phyloP scores from a whole-genome alignment of 2,329 filamentous ascomycete genomes.

The Cordyceps javanica region DNA sequence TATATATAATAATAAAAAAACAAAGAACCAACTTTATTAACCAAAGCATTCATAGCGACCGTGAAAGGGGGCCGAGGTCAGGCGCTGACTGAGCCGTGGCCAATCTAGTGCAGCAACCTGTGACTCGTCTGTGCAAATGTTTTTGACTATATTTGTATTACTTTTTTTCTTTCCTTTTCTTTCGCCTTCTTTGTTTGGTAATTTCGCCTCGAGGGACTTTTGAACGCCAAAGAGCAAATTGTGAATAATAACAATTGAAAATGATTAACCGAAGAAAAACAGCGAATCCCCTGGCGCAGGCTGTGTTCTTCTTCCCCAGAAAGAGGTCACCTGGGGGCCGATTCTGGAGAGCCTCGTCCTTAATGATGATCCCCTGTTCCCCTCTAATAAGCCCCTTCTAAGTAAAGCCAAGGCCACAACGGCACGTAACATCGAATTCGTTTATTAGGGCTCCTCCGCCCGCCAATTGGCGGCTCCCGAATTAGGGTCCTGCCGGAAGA shows the following conservation, averaged over 20 bases:
- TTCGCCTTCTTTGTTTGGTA: not conserved
- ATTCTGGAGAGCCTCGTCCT: constrained; percentile 4
- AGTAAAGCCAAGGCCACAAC: too few relatives aligned
- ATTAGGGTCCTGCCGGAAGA: not conserved
- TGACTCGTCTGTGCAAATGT: too few relatives aligned
- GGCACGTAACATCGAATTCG: constrained; percentile 10
- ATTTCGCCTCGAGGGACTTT: too few relatives aligned
- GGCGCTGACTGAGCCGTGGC: constrained; percentile 12
- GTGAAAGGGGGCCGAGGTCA: too few relatives aligned
- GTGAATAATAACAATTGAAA: not conserved
- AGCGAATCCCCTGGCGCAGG: not conserved
- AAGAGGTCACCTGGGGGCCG: constrained; percentile 3
- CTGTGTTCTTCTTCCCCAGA: not conserved
- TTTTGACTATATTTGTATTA: too few relatives aligned
- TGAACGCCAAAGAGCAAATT: too few relatives aligned
- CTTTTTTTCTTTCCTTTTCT: not conserved
- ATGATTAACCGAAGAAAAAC: not conserved
- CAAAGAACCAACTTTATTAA: too few relatives aligned
- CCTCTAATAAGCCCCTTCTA: too few relatives aligned
- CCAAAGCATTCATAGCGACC: too few relatives aligned
- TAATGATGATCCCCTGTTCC: not conserved
- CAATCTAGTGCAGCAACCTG: not conserved
- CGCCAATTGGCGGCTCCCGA: constrained; percentile 8
- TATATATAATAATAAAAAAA: too few relatives aligned
- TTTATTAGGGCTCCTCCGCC: not conserved